Evolutionary conservation across 805 yeast genomes (phyloP).

Genomic region (Cyberlindnera saturnus): DNA sequence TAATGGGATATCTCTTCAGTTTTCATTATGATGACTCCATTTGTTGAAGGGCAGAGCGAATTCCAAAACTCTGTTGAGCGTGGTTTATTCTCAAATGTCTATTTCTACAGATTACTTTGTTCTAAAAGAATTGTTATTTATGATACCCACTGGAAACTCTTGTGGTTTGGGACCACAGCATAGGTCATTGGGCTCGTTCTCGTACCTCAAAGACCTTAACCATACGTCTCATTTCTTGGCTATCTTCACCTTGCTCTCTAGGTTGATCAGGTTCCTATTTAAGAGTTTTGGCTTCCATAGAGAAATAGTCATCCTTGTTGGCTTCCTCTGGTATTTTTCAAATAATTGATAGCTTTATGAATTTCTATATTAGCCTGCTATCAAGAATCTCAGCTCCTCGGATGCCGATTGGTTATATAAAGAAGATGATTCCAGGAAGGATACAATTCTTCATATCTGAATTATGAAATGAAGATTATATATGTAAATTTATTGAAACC

Average conservation of each 20-base stretch:
- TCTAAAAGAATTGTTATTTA: conserved; percentile 90
- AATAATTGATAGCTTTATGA: conserved; percentile 67
- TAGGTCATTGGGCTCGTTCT: conserved; percentile 94
- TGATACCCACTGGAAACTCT: conserved; percentile 80
- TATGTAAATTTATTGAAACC: neutral
- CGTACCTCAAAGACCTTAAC: conserved; percentile 77
- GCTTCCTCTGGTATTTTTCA: conserved; percentile 71
- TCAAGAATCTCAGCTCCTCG: conserved; percentile 75
- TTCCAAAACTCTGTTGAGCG: no score
- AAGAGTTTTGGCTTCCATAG: no score
- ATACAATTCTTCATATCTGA: conserved; percentile 2
- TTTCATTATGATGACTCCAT: no score
- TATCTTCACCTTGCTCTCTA: conserved; percentile 69
- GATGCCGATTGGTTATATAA: conserved; percentile 79
- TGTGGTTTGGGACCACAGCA: conserved; percentile 96
- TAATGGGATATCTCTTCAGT: no score
- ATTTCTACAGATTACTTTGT: conserved; percentile 95
- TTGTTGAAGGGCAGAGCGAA: no score
- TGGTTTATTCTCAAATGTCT: conserved; percentile 65
- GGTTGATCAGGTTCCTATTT: conserved; percentile 72
- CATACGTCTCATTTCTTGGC: conserved; percentile 60
- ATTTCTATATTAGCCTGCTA: conserved; percentile 61
- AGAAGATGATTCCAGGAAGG: conserved; percentile 13
- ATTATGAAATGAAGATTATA: neutral
- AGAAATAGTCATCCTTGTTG: conserved; percentile 72